phyloP scores from a whole-genome alignment of 2,329 filamentous ascomycete genomes.

The Aspergillus carbonarius region DNA sequence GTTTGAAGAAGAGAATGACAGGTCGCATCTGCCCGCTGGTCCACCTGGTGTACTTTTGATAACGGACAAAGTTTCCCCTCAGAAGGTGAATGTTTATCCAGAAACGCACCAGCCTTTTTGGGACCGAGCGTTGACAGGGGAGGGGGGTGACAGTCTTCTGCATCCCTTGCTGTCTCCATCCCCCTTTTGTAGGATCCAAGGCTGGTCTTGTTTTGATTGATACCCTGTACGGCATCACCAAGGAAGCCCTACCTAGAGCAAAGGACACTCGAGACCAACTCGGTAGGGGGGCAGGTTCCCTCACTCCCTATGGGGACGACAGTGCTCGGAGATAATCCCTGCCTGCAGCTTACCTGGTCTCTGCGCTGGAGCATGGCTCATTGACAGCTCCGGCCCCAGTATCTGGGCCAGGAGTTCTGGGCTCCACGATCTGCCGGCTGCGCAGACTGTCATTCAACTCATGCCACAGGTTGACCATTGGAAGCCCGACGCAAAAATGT shows the following conservation, averaged over 20 bases:
- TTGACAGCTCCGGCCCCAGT: constrained; percentile 9
- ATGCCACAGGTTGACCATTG: neutral
- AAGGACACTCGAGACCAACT: neutral
- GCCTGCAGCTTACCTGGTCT: constrained; percentile 3
- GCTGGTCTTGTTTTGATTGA: neutral
- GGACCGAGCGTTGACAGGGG: neutral
- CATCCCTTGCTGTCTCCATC: constrained; percentile 17
- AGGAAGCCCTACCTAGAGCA: neutral
- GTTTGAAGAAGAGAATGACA: constrained; percentile 14
- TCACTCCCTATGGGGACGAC: neutral
- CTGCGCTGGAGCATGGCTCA: constrained; percentile 3
- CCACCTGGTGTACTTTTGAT: constrained; percentile 1
- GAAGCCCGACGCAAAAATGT: neutral
- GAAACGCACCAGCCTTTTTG: neutral
- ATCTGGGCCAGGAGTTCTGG: neutral
- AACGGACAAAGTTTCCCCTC: neutral
- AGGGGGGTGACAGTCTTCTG: neutral
- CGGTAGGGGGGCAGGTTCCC: neutral
- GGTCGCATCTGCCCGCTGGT: constrained; percentile 10
- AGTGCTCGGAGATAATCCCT: neutral
- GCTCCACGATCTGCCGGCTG: constrained; percentile 12
- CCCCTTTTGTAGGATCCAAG: neutral
- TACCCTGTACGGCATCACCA: neutral
- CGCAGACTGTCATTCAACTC: neutral
- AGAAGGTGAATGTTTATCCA: neutral